These are phyloP conservation scores for Rhodosporidiobolus odoratus DNA, from an alignment of 768 basidiomycete species.

Conservation along the genomic window DNA sequence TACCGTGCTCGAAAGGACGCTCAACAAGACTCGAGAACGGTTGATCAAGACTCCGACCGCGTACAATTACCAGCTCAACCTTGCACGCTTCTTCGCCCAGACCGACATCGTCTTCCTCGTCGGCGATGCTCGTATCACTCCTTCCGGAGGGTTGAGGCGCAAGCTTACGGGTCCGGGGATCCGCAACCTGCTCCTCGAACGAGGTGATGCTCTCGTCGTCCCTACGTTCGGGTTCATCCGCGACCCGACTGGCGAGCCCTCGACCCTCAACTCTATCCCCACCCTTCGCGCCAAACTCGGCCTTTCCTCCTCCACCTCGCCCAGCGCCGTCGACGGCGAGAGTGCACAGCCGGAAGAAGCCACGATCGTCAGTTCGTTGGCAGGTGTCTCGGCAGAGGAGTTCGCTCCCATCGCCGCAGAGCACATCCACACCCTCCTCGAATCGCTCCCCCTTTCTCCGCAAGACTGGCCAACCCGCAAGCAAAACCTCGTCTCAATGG, in stretches of 20 bases:
- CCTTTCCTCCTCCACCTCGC: not conserved
- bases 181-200: slow-evolving; percentile 32
- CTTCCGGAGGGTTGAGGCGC: slow-evolving; percentile 25
- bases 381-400: slow-evolving; percentile 34
- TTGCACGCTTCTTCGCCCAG: slow-evolving; percentile 42
- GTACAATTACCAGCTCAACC: slow-evolving; percentile 42
- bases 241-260: slow-evolving; percentile 17
- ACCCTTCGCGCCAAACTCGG: slow-evolving; percentile 20
- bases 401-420: slow-evolving; percentile 28
- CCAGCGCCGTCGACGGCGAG: not conserved
- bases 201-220: slow-evolving; percentile 41
- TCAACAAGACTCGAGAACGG: slow-evolving; percentile 39
- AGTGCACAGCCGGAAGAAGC: too few relatives aligned
- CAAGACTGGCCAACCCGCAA: slow-evolving; percentile 40
- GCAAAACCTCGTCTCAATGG: slow-evolving; percentile 32
- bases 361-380: not conserved
- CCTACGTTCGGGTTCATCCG: slow-evolving; percentile 41
- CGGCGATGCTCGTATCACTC: slow-evolving; percentile 38
- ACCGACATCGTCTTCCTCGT: slow-evolving; percentile 42
- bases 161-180: slow-evolving; percentile 7
- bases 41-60: slow-evolving; percentile 39
- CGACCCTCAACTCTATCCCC: slow-evolving; percentile 8
- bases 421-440: slow-evolving; percentile 25
- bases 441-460: slow-evolving; percentile 29
- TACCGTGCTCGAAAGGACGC: slow-evolving; percentile 18